Percentiles rank a stretch among this genome's conserved stretches.
Evolutionary conservation across 305 asterid species (phyloP).

Genomic region (Withania somnifera): DNA sequence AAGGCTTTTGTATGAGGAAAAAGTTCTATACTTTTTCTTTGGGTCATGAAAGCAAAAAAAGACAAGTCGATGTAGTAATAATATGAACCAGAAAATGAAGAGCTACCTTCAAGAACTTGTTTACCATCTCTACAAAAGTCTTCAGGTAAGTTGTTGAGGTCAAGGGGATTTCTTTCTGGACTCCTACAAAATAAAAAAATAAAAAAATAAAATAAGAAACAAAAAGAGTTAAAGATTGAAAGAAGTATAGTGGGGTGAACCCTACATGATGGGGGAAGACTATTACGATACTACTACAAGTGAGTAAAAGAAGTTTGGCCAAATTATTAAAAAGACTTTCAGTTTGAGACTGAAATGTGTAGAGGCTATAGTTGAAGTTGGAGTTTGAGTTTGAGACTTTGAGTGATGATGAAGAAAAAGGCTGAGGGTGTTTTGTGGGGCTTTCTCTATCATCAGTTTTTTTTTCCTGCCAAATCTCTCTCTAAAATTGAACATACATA

Average conservation of each 20-base stretch:
- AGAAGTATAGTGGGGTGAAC: conserved; percentile 28
- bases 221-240: conserved; percentile 1
- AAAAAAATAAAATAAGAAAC: background rate
- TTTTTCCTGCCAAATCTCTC: conserved; percentile 38
- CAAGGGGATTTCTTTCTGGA: conserved; percentile 63
- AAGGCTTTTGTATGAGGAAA: background rate
- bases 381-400: conserved; percentile 9
- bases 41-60: background rate
- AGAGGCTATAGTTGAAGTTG: conserved; percentile 21
- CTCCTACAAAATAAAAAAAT: conserved; percentile 45
- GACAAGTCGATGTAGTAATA: background rate
- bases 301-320: conserved; percentile 19
- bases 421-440: conserved; percentile 8
- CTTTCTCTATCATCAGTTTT: conserved; percentile 33
- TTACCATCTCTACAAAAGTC: conserved; percentile 52
- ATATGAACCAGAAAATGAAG: conserved; percentile 57
- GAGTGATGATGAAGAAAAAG: conserved; percentile 63
- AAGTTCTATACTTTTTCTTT: background rate
- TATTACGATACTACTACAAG: background rate
- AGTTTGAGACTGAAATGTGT: conserved; percentile 47
- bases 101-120: conserved; percentile 47
- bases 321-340: conserved; percentile 35
- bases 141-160: conserved; percentile 92
- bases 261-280: conserved; percentile 24
- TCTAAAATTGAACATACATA: conserved; percentile 30